Evolutionary conservation across 768 basidiomycete genomes (phyloP), one percentile per base, ranked within the genome.

Genomic region (Jaapia argillacea): DNA sequence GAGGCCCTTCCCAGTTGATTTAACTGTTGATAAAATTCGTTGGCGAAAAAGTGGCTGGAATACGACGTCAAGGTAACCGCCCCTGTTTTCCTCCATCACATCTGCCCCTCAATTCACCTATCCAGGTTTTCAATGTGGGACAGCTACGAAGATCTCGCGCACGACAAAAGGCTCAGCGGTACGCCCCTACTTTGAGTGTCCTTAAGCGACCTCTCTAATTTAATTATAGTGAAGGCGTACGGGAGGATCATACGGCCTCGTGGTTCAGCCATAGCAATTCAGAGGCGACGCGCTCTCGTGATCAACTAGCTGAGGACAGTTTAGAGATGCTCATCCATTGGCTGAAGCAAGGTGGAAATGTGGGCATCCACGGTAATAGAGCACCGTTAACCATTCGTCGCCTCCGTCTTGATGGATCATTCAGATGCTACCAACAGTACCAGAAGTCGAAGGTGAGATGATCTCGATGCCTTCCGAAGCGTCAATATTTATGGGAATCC

Each of bases 351-450:
- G 96, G 92, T 2, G 91, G 92, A 1, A 99, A 99, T 58, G 94
- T 98, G 40, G 96, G 88, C 6, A 97, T 99, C 51, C 94, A 97
- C 60, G 96, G 93, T 90, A 54, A 38, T 69, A 47, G 51, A 48
- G 37, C 28, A 38, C 27, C 26, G 22, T 13, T 12, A 7, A 22
- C 21, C 12, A 12, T 21, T 10, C 20, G 20, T 38, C 37, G 10
- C 10, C 37, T 7, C 22, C 37, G 7, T 21, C 7, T 22, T 38
- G 10, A 44, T 18, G 3, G 7, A 12, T 35, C 23, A 42, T 21
- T 21, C 12, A 97, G 93, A 99, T 65, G 96, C 96, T 2, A 99
- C 96, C 2, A 99, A 99, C 60, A 94, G 88, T 52, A 92, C 89
- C 2, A 71, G 67, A 24, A 65, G 55, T 45, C 74, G 93, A 45